These are phyloP conservation scores for Andrographis paniculata DNA, from an alignment of 305 asterid species.

Conservation along the genomic window DNA sequence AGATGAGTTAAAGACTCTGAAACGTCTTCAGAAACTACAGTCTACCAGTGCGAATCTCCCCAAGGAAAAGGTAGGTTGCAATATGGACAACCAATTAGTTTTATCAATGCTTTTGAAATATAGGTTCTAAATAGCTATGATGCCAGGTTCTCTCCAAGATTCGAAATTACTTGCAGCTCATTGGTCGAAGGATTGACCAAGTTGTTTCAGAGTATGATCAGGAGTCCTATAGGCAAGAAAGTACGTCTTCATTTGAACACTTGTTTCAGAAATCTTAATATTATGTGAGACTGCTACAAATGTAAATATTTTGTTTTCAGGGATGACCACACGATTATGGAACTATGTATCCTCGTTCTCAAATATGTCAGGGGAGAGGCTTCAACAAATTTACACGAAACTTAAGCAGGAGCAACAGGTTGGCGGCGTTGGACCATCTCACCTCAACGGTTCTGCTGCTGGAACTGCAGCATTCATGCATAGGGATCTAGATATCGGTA, in stretches of 20 bases:
- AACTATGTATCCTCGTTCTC: constrained; percentile 89
- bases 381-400: constrained; percentile 85
- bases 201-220: constrained; percentile 64
- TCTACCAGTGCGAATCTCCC: constrained; percentile 88
- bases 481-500: constrained; percentile 75
- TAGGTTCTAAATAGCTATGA: constrained; percentile 10
- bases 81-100: not conserved
- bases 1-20: constrained; percentile 72
- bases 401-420: constrained; percentile 76
- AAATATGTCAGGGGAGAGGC: constrained; percentile 78
- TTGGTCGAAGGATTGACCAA: constrained; percentile 92
- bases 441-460: constrained; percentile 45
- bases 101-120: constrained; percentile 2
- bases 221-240: constrained; percentile 79
- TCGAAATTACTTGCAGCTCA: constrained; percentile 87
- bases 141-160: constrained; percentile 83
- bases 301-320: constrained; percentile 28
- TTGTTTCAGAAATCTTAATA: not conserved
- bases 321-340: constrained; percentile 95
- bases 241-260: constrained; percentile 32
- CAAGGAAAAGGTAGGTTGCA: constrained; percentile 63
- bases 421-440: constrained; percentile 66
- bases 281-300: not conserved
- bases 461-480: constrained; percentile 38
- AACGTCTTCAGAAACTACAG: constrained; percentile 87